Evolutionary conservation across 2,329 filamentous ascomycete genomes (phyloP).

Genomic region (Thelonectria olida): DNA sequence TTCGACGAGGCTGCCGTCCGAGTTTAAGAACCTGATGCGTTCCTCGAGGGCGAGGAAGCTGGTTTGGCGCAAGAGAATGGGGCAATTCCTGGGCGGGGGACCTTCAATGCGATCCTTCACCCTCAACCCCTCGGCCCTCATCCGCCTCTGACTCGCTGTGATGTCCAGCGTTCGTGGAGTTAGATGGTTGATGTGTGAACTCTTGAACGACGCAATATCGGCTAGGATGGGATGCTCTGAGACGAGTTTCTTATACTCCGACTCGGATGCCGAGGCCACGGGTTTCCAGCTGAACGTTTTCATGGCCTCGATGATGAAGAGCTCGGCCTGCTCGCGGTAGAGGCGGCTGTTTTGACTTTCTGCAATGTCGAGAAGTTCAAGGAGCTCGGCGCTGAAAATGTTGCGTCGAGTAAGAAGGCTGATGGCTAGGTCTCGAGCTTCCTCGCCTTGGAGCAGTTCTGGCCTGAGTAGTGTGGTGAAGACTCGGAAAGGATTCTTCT

Average conservation of each 20-base stretch:
- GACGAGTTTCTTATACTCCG: slow-evolving; percentile 53
- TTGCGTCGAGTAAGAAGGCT: slow-evolving; percentile 48
- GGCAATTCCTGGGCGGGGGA: slow-evolving; percentile 53
- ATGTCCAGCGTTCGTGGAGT: slow-evolving; percentile 62
- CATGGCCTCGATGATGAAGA: slow-evolving; percentile 54
- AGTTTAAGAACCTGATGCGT: slow-evolving; percentile 50
- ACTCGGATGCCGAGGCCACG: slow-evolving; percentile 49
- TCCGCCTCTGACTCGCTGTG: slow-evolving; percentile 51
- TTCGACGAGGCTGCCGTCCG: slow-evolving; percentile 30
- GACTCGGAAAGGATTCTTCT: slow-evolving; percentile 48
- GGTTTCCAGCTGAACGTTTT: slow-evolving; percentile 59
- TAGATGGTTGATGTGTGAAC: slow-evolving; percentile 62
- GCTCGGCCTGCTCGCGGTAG: slow-evolving; percentile 40
- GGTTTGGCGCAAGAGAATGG: slow-evolving; percentile 61
- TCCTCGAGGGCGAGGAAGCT: slow-evolving; percentile 63
- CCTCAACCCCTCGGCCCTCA: slow-evolving; percentile 51
- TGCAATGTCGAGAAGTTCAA: slow-evolving; percentile 47
- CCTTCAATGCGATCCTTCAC: slow-evolving; percentile 62
- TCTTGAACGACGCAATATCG: slow-evolving; percentile 54
- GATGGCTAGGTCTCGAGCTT: slow-evolving; percentile 44
- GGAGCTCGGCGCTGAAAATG: slow-evolving; percentile 52
- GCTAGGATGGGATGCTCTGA: slow-evolving; percentile 57
- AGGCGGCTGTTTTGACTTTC: slow-evolving; percentile 44
- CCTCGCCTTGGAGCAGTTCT: slow-evolving; percentile 48
- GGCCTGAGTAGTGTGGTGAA: slow-evolving; percentile 50